Conservation (phyloP, 2,329 filamentous ascomycete species). For the Alternaria arbusti region DNA sequence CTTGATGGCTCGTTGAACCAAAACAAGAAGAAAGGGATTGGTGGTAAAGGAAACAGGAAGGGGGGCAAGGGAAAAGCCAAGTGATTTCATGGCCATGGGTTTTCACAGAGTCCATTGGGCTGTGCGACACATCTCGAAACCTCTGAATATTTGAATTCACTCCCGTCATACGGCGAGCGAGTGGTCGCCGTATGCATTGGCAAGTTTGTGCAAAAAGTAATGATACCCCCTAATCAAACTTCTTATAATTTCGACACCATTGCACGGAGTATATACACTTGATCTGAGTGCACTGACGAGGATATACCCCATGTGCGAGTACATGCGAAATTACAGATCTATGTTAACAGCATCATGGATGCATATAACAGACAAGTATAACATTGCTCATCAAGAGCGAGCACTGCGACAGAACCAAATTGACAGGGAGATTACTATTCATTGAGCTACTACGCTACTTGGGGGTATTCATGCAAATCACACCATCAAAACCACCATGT, state of each 20-base stretch:
- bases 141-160: neutral
- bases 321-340: neutral
- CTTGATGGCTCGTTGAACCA: slow-evolving; percentile 22
- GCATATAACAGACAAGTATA: neutral
- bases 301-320: neutral
- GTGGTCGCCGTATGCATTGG: neutral
- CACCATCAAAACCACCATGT: slow-evolving; percentile 3
- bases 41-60: neutral
- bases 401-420: neutral
- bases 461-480: slow-evolving; percentile 10
- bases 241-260: neutral
- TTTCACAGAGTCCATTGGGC: neutral
- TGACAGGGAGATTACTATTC: slow-evolving; percentile 5
- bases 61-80: neutral
- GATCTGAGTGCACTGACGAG: neutral
- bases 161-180: neutral
- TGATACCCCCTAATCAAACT: neutral
- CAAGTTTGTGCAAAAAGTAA: neutral
- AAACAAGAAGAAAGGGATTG: slow-evolving; percentile 15
- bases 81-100: neutral
- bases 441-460: slow-evolving; percentile 7
- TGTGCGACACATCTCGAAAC: neutral
- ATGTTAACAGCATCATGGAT: neutral
- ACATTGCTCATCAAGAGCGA: neutral
- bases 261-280: neutral